Conservation (phyloP, 139 green algal species). For the Auxenochlorella protothecoides region DNA sequence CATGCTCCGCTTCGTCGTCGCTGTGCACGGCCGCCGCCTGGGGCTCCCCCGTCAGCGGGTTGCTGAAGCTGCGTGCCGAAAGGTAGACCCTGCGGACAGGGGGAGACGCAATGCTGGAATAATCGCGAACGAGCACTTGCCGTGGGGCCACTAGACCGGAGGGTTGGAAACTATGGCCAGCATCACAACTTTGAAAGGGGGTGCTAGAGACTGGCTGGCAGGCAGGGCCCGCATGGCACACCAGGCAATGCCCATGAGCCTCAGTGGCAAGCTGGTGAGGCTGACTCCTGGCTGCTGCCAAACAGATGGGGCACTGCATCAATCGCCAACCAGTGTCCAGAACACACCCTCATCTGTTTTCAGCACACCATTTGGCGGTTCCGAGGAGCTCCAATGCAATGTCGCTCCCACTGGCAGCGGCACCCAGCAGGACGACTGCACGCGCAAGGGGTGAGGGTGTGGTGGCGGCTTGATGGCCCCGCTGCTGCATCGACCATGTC, state of each 20-base stretch:
- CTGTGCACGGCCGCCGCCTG: conserved; percentile 7
- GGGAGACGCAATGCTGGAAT: neutral
- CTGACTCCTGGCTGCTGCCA: neutral
- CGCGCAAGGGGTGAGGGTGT: neutral
- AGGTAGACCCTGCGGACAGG: conserved; percentile 40
- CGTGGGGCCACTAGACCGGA: no score
- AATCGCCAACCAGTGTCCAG: neutral
- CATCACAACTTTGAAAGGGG: conserved; percentile 8
- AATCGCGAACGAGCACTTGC: no score
- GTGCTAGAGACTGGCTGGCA: conserved; percentile 5
- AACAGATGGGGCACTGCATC: neutral
- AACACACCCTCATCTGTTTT: neutral
- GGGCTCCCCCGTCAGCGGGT: conserved; percentile 13
- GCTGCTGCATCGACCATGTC: neutral
- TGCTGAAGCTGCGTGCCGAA: conserved; percentile 37
- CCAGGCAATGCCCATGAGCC: neutral
- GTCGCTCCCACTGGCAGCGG: conserved; percentile 41
- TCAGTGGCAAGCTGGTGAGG: neutral
- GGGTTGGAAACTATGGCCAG: no score
- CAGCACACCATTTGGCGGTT: conserved; percentile 9
- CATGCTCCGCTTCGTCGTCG: conserved; percentile 1
- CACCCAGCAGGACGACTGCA: conserved; percentile 59
- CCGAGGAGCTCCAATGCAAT: conserved; percentile 45
- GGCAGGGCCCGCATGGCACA: neutral
- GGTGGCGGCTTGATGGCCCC: no score